Conservation (phyloP, 352 stramenopile species). For the Phytophthora ohioensis region DNA sequence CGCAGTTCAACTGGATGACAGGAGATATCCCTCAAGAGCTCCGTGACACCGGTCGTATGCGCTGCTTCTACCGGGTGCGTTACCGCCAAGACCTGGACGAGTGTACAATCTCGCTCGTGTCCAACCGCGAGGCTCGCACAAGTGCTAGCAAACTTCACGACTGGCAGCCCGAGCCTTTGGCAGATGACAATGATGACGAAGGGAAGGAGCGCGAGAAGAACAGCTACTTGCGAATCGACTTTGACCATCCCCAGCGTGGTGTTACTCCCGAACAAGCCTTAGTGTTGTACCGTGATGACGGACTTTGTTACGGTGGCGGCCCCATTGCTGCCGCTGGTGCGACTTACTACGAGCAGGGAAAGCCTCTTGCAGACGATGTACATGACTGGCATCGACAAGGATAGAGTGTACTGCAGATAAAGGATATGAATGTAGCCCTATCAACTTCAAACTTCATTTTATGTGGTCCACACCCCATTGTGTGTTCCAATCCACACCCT, state of each 20-base stretch:
- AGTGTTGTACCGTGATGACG: constrained; percentile 86
- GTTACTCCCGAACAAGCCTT: constrained; percentile 87
- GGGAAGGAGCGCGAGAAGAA: not conserved
- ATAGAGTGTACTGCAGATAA: not conserved
- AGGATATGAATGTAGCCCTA: constrained; percentile 4
- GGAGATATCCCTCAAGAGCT: constrained; percentile 56
- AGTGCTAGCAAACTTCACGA: constrained; percentile 62
- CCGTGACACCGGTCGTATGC: constrained; percentile 47
- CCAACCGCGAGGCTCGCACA: constrained; percentile 39
- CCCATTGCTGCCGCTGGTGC: constrained; percentile 69
- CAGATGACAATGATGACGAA: constrained; percentile 17
- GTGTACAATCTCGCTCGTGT: constrained; percentile 73
- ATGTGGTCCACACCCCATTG: constrained; percentile 1
- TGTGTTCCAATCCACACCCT: not conserved
- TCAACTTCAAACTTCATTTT: not conserved
- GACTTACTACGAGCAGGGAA: constrained; percentile 76
- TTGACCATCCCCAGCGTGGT: constrained; percentile 83
- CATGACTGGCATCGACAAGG: constrained; percentile 63
- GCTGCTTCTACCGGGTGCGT: constrained; percentile 82
- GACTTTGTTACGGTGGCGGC: constrained; percentile 82
- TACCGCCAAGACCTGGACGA: constrained; percentile 80
- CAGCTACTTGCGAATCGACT: constrained; percentile 74
- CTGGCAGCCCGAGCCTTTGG: constrained; percentile 37
- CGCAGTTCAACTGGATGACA: constrained; percentile 93
- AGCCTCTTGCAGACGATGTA: constrained; percentile 50